Conservation (phyloP, 225 moss, liverwort and hornwort genomes). For the Neckera pumila region DNA sequence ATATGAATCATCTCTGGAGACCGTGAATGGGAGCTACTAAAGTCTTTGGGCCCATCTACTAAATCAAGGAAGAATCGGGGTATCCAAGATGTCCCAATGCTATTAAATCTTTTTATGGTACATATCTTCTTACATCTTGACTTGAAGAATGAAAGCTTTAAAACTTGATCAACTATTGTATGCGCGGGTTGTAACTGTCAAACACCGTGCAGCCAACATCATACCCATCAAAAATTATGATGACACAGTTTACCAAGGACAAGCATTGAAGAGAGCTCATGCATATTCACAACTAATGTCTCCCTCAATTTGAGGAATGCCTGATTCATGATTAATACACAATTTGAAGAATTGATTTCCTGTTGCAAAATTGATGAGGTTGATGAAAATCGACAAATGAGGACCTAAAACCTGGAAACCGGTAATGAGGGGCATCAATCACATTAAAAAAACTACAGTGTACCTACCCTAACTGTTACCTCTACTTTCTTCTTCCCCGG, state of each 20-base stretch:
- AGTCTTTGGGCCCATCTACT: neutral
- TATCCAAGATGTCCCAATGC: neutral
- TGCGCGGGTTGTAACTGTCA: neutral
- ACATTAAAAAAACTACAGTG: neutral
- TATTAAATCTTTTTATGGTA: neutral
- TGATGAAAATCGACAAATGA: constrained; percentile 13
- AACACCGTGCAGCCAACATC: neutral
- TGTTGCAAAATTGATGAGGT: constrained; percentile 3
- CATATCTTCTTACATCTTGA: neutral
- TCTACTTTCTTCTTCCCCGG: constrained; percentile 33
- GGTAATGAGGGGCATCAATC: neutral
- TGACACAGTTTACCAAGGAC: neutral
- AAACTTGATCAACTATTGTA: neutral
- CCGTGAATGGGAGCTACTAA: too few relatives aligned
- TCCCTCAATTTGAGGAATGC: neutral
- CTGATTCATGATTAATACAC: neutral
- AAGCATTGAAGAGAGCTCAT: neutral
- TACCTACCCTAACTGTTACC: neutral
- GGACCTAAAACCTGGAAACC: constrained; percentile 6
- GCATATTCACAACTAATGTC: neutral
- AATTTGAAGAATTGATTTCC: neutral
- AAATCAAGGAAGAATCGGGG: neutral
- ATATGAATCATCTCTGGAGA: too few relatives aligned
- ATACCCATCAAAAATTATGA: neutral
- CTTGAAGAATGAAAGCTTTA: neutral